Evolutionary conservation across 2,329 filamentous ascomycete species (phyloP).

Genomic region (Claviceps paspali): DNA sequence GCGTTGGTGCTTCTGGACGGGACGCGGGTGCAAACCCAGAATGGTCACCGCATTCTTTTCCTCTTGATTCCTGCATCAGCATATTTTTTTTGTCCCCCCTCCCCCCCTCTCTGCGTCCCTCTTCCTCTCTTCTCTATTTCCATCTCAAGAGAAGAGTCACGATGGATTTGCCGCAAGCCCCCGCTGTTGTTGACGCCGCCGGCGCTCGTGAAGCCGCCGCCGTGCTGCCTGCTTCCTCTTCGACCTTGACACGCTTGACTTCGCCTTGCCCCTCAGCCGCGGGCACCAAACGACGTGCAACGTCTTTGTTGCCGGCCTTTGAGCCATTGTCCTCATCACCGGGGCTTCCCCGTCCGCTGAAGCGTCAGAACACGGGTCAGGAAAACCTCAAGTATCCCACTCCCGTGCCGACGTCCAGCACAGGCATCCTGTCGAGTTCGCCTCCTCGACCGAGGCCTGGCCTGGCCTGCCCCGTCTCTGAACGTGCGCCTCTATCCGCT

Average conservation of each 20-base stretch:
- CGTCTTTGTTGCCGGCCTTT: slow-evolving; percentile 62
- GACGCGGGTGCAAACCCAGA: too few relatives aligned
- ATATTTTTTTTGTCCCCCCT: too few relatives aligned
- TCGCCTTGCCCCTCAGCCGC: slow-evolving; percentile 11
- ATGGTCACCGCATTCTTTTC: too few relatives aligned
- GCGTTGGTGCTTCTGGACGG: slow-evolving; percentile 8
- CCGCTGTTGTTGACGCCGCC: not conserved
- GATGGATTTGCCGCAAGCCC: slow-evolving; percentile 28
- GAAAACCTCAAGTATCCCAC: slow-evolving; percentile 67
- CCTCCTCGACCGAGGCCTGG: slow-evolving; percentile 38
- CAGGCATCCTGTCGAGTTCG: slow-evolving; percentile 77
- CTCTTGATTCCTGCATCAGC: too few relatives aligned
- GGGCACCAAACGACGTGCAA: slow-evolving; percentile 44
- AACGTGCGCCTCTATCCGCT: slow-evolving; percentile 67
- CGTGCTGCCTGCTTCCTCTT: slow-evolving; percentile 15
- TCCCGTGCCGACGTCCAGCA: slow-evolving; percentile 84
- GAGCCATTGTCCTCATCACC: slow-evolving; percentile 69
- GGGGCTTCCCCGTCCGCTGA: slow-evolving; percentile 50
- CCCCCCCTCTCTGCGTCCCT: too few relatives aligned
- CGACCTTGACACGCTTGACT: not conserved
- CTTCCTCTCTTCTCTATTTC: not conserved
- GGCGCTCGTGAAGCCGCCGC: slow-evolving; percentile 15
- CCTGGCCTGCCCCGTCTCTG: slow-evolving; percentile 48
- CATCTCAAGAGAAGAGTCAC: slow-evolving; percentile 14
- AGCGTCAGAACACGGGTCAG: slow-evolving; percentile 43